Conservation (phyloP, 2,329 filamentous ascomycete genomes). For the Diaporthe vexans region DNA sequence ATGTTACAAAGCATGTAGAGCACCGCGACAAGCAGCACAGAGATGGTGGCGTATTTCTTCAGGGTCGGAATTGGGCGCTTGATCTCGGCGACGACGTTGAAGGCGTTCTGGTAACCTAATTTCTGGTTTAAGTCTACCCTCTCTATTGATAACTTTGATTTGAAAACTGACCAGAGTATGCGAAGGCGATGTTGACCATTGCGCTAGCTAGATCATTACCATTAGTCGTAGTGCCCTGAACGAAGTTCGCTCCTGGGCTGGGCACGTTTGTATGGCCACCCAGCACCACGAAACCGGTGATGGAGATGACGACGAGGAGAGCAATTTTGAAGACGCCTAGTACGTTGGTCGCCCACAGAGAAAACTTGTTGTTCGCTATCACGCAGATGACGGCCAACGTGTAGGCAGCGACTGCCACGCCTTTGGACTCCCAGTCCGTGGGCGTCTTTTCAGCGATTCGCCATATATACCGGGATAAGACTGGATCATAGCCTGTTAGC, state of each 20-base stretch:
- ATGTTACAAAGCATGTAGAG: constrained; percentile 73
- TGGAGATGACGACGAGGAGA: constrained; percentile 17
- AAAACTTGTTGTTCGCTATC: constrained; percentile 26
- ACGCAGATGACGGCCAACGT: constrained; percentile 27
- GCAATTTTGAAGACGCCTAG: constrained; percentile 21
- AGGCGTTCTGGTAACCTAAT: constrained; percentile 61
- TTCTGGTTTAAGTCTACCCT: too few relatives aligned
- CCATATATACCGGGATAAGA: constrained; percentile 22
- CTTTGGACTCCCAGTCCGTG: constrained; percentile 28
- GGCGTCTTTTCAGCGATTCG: constrained; percentile 10
- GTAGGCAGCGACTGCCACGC: constrained; percentile 27
- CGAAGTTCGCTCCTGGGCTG: constrained; percentile 14
- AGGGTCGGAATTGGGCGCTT: constrained; percentile 71
- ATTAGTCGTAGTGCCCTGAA: constrained; percentile 11
- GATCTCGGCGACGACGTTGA: constrained; percentile 74
- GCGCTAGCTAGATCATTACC: constrained; percentile 51
- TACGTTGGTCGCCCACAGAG: constrained; percentile 12
- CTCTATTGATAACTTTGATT: too few relatives aligned
- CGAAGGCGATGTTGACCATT: constrained; percentile 71
- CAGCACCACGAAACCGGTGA: constrained; percentile 28
- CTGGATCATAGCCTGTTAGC: neutral
- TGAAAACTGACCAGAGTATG: constrained; percentile 63
- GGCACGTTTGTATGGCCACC: constrained; percentile 21
- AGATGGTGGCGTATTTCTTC: constrained; percentile 62
- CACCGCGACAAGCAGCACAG: constrained; percentile 64